Evolutionary conservation across 164 flowering plant species (phyloP).

Genomic region (Warburgia ugandensis): DNA sequence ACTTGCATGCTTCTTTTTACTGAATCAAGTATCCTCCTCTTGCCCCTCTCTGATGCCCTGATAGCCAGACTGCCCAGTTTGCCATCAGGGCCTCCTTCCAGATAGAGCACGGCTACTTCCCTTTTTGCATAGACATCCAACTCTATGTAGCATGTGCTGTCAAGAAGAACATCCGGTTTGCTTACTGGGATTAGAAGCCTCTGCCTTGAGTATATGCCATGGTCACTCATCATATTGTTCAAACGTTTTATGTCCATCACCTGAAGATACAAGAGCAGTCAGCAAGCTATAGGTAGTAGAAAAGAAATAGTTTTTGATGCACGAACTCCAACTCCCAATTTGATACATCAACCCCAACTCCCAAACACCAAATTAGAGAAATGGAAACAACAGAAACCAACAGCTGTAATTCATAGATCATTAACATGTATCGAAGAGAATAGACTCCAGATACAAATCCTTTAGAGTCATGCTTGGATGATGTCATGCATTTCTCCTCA

Average conservation of each 20-base stretch:
- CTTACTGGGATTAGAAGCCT: constrained; percentile 76
- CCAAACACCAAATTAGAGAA: no score
- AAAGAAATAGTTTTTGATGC: no score
- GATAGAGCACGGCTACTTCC: constrained; percentile 86
- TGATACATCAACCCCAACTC: no score
- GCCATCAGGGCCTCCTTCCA: constrained; percentile 53
- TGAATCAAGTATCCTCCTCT: constrained; percentile 57
- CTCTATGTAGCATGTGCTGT: constrained; percentile 81
- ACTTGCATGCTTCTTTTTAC: constrained; percentile 84
- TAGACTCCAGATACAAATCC: no score
- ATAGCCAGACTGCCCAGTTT: constrained; percentile 17
- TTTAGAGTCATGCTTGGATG: no score
- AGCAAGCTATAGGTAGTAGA: no score
- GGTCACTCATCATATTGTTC: constrained; percentile 99
- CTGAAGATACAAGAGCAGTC: constrained; percentile 38
- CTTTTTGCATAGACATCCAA: constrained; percentile 69
- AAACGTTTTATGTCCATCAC: constrained; percentile 86
- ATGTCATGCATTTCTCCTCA: no score
- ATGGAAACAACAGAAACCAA: no score
- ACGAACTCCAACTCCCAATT: no score
- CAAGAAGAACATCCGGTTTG: constrained; percentile 54
- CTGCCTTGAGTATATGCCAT: constrained; percentile 90
- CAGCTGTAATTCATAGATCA: no score
- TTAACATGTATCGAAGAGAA: no score
- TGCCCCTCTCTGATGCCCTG: constrained; percentile 41